phyloP scores from a whole-genome alignment of 2,329 filamentous ascomycete genomes.

The Colletotrichum cereale region DNA sequence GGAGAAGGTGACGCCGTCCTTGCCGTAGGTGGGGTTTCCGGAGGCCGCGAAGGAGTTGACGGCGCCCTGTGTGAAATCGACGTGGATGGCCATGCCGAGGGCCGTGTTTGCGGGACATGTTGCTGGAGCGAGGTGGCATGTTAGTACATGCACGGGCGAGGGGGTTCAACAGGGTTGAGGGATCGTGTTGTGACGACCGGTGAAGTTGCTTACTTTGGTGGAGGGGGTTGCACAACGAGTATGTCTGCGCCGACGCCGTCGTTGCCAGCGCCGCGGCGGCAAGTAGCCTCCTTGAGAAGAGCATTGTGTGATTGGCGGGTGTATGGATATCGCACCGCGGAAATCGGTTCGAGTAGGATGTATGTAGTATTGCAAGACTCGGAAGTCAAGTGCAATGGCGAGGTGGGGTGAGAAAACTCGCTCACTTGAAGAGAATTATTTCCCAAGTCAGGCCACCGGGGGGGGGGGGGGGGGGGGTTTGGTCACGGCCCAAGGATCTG shows the following conservation, averaged over 20 bases:
- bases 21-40: conserved; percentile 78
- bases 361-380: not conserved
- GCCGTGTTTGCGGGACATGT: conserved; percentile 82
- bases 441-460: conserved; percentile 2
- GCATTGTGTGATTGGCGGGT: conserved; percentile 21
- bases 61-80: conserved; percentile 84
- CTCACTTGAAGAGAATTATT: conserved; percentile 28
- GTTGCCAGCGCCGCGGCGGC: conserved; percentile 45
- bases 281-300: conserved; percentile 33
- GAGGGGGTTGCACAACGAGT: conserved; percentile 56
- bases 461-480: not conserved
- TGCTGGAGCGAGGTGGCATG: conserved; percentile 50
- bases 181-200: conserved; percentile 1
- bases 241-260: conserved; percentile 53
- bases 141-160: not conserved
- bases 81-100: conserved; percentile 82
- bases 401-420: not conserved
- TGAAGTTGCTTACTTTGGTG: conserved; percentile 46
- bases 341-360: not conserved
- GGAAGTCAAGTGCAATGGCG: not conserved
- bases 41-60: conserved; percentile 83
- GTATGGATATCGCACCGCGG: not conserved
- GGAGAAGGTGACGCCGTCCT: conserved; percentile 84
- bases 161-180: not conserved
- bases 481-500: conserved; percentile 20